Conservation (phyloP, 2,329 filamentous ascomycete genomes). For the Lithohypha guttulata region DNA sequence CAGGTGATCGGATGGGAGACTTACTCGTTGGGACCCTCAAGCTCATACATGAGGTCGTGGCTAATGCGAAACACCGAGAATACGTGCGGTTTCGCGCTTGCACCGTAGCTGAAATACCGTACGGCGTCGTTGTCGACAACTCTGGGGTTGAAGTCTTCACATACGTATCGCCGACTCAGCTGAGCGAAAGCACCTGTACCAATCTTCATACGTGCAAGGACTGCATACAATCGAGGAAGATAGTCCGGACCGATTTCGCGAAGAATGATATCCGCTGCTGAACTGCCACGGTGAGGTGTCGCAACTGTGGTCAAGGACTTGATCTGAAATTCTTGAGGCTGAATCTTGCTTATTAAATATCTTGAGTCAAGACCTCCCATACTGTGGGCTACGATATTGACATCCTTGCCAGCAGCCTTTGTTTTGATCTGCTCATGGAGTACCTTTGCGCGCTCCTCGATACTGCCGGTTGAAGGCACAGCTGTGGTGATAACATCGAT, state of each 20-base stretch:
- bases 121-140: slow-evolving; percentile 46
- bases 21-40: slow-evolving; percentile 53
- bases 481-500: slow-evolving; percentile 52
- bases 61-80: slow-evolving; percentile 49
- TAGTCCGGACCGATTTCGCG: slow-evolving; percentile 44
- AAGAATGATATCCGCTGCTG: slow-evolving; percentile 53
- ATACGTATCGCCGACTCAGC: slow-evolving; percentile 49
- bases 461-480: slow-evolving; percentile 49
- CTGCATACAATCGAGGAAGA: slow-evolving; percentile 45
- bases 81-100: slow-evolving; percentile 43
- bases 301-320: slow-evolving; percentile 56
- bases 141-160: slow-evolving; percentile 47
- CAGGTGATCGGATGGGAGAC: no score
- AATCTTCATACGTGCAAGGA: slow-evolving; percentile 43
- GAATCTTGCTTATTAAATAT: slow-evolving; percentile 51
- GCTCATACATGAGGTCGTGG: slow-evolving; percentile 42
- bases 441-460: slow-evolving; percentile 46
- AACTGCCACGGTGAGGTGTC: slow-evolving; percentile 46
- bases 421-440: slow-evolving; percentile 43
- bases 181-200: slow-evolving; percentile 53
- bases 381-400: slow-evolving; percentile 54
- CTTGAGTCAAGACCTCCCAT: slow-evolving; percentile 52
- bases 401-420: slow-evolving; percentile 44
- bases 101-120: slow-evolving; percentile 54
- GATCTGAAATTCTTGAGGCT: slow-evolving; percentile 60